A percentile compares a stretch with the other conserved stretches of the same genome.
Evolutionary conservation across 768 basidiomycete genomes (phyloP).

Genomic region (Termitomyces sp.): DNA sequence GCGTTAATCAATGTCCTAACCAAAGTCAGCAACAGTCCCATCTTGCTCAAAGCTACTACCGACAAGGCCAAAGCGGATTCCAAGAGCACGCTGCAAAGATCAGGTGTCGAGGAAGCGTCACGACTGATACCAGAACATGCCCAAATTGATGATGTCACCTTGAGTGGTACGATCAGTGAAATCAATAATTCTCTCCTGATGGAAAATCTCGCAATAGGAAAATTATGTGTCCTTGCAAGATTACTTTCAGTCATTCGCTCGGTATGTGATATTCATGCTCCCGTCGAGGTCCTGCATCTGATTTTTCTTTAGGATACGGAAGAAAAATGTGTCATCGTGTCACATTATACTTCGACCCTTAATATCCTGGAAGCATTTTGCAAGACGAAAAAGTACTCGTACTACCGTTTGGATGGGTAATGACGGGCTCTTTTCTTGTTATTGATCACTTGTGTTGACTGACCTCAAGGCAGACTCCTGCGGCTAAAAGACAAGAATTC

Average conservation of each 20-base stretch:
- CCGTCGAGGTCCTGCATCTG: neutral
- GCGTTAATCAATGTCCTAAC: slow-evolving; percentile 75
- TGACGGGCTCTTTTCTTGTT: slow-evolving; percentile 2
- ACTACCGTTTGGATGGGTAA: slow-evolving; percentile 84
- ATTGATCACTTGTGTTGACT: neutral
- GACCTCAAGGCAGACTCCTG: slow-evolving; percentile 58
- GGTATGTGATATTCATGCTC: slow-evolving; percentile 27
- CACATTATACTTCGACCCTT: slow-evolving; percentile 94
- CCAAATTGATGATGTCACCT: slow-evolving; percentile 61
- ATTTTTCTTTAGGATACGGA: slow-evolving; percentile 54
- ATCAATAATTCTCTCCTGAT: neutral
- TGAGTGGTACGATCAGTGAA: slow-evolving; percentile 60
- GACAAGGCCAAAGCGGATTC: slow-evolving; percentile 50
- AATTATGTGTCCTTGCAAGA: slow-evolving; percentile 60
- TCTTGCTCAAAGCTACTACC: slow-evolving; percentile 74
- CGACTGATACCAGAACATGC: slow-evolving; percentile 54
- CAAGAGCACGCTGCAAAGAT: slow-evolving; percentile 33
- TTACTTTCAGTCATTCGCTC: slow-evolving; percentile 57
- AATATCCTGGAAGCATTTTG: slow-evolving; percentile 89
- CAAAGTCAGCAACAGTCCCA: slow-evolving; percentile 92
- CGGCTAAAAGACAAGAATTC: slow-evolving; percentile 74
- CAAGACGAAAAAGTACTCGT: slow-evolving; percentile 68
- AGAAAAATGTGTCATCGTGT: slow-evolving; percentile 94
- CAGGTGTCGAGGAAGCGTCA: slow-evolving; percentile 54
- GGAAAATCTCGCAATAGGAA: slow-evolving; percentile 49